Conservation (phyloP, 164 flowering plant genomes). For the Nelumbo lutea region DNA sequence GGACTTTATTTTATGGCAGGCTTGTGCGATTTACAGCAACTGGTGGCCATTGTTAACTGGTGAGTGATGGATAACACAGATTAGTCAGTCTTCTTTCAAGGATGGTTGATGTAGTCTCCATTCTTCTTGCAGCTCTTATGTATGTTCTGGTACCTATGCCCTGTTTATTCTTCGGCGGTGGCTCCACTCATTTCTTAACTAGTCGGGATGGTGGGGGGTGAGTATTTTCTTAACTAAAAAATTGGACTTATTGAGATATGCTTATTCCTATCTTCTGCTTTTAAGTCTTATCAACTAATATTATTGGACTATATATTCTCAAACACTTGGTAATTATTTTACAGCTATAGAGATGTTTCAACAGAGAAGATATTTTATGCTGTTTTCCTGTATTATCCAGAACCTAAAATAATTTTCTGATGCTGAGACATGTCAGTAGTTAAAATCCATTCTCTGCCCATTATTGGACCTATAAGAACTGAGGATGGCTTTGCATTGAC, state of each 20-base stretch:
- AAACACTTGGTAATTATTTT: not conserved
- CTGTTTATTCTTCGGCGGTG: conserved; percentile 93
- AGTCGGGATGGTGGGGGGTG: conserved; percentile 97
- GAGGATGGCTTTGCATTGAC: too few relatives aligned
- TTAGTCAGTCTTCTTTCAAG: not conserved
- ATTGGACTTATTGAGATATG: not conserved
- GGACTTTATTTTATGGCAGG: conserved; percentile 40
- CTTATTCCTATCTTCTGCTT: too few relatives aligned
- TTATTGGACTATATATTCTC: not conserved
- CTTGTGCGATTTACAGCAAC: conserved; percentile 88
- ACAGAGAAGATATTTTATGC: too few relatives aligned
- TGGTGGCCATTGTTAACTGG: conserved; percentile 99
- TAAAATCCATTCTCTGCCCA: too few relatives aligned
- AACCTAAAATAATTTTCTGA: too few relatives aligned
- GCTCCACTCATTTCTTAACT: conserved; percentile 77
- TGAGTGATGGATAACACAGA: conserved; percentile 13
- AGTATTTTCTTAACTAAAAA: conserved; percentile 22
- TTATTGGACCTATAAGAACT: too few relatives aligned
- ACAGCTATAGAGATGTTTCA: too few relatives aligned
- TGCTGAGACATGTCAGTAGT: too few relatives aligned
- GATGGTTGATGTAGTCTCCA: conserved; percentile 2
- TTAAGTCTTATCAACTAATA: not conserved
- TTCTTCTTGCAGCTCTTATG: conserved; percentile 67
- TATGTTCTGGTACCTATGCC: conserved; percentile 98
- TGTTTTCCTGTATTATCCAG: too few relatives aligned